These are phyloP conservation scores for Bromus sterilis DNA, from an alignment of 176 grass and related monocot genomes.

Conservation along the genomic window DNA sequence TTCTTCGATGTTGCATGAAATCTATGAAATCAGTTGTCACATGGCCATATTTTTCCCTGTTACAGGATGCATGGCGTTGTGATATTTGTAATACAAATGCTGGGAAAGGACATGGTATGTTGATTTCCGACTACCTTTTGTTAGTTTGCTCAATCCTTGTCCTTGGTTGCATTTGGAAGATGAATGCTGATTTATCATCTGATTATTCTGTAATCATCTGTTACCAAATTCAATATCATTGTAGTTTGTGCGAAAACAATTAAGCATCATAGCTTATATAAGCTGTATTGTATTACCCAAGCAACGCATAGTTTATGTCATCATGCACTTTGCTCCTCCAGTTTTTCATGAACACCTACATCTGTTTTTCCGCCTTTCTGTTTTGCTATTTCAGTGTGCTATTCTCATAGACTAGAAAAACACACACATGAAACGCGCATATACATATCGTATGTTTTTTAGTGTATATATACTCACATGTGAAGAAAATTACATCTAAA, in stretches of 20 bases:
- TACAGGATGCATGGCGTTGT: slow-evolving; percentile 85
- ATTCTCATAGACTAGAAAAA: background rate
- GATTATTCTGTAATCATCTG: background rate
- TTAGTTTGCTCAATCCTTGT: background rate
- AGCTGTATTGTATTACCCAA: background rate
- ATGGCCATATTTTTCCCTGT: slow-evolving; percentile 19
- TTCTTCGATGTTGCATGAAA: background rate
- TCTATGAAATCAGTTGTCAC: background rate
- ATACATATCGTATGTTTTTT: background rate
- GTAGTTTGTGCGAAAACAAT: background rate
- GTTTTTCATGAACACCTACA: background rate
- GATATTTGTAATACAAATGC: slow-evolving; percentile 74
- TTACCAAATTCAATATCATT: background rate
- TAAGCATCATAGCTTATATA: background rate
- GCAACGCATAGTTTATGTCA: background rate
- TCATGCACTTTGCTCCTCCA: background rate
- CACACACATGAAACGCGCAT: background rate
- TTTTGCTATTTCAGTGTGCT: background rate
- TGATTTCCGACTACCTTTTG: background rate
- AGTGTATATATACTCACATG: background rate
- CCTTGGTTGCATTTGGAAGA: background rate
- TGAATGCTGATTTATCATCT: background rate
- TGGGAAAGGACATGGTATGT: slow-evolving; percentile 93
- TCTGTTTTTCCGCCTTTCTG: background rate
- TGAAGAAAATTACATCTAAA: background rate